Conservation (phyloP, 306 rosid genomes). For the Vigna reflexopilosa region DNA sequence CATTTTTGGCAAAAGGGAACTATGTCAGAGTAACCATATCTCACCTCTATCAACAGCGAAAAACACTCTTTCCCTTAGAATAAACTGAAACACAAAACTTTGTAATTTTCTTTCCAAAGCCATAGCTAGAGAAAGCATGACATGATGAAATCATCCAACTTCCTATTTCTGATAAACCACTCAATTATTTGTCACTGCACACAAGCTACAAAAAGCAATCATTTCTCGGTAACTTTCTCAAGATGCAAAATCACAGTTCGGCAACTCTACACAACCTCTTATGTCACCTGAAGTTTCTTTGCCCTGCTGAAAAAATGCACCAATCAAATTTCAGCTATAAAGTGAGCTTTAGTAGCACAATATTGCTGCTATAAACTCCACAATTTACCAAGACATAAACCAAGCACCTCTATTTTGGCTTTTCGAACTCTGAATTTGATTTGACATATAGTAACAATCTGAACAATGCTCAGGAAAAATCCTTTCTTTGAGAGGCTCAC, state of each 20-base stretch:
- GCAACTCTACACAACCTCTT: conserved; percentile 61
- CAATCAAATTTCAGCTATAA: conserved; percentile 58
- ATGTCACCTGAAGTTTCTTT: conserved; percentile 47
- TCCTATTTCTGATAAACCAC: conserved; percentile 58
- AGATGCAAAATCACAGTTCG: conserved; percentile 52
- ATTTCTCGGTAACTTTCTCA: conserved; percentile 50
- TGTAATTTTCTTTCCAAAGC: conserved; percentile 40
- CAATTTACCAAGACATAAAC: conserved; percentile 66
- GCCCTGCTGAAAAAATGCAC: conserved; percentile 56
- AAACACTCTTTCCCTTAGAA: conserved; percentile 43
- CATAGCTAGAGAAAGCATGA: conserved; percentile 45
- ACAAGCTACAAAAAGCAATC: conserved; percentile 63
- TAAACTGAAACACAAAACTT: conserved; percentile 46
- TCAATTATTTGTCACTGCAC: conserved; percentile 65
- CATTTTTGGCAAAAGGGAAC: conserved; percentile 38
- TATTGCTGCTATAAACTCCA: conserved; percentile 53
- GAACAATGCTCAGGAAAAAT: conserved; percentile 68
- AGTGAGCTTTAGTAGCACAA: conserved; percentile 52
- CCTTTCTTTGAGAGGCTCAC: conserved; percentile 61
- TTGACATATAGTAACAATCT: conserved; percentile 68
- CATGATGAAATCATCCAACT: conserved; percentile 53
- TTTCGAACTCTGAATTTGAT: conserved; percentile 47
- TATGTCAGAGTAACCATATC: conserved; percentile 41
- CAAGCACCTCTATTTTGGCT: conserved; percentile 53
- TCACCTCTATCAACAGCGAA: conserved; percentile 42